phyloP scores from a whole-genome alignment of 148 eudicot species.

The Rhododendron kiyosumense region DNA sequence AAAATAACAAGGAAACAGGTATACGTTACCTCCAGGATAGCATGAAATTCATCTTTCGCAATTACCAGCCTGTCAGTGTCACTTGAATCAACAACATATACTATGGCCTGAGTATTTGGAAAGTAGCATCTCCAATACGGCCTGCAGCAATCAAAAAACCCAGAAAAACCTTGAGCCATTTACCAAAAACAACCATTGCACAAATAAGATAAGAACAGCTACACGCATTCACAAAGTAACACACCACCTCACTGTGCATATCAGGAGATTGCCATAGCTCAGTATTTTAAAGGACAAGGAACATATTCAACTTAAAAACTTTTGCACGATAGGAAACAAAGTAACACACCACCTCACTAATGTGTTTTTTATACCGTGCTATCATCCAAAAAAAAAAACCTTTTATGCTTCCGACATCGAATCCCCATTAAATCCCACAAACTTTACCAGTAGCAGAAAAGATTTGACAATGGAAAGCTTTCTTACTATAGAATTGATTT shows the following conservation, averaged over 20 bases:
- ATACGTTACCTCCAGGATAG: slow-evolving; percentile 68
- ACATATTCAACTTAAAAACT: background rate
- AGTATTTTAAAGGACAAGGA: background rate
- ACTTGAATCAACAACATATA: slow-evolving; percentile 98
- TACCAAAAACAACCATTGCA: background rate
- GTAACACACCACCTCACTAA: background rate
- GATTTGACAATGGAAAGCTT: background rate
- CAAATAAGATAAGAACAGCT: background rate
- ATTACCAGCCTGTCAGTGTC: slow-evolving; percentile 88
- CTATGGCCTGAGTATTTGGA: slow-evolving; percentile 96
- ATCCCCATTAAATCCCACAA: background rate
- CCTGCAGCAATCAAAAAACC: slow-evolving; percentile 32
- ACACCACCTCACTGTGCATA: background rate
- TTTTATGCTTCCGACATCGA: background rate
- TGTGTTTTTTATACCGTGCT: background rate
- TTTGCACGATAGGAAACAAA: background rate
- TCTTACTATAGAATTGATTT: background rate
- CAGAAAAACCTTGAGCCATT: background rate
- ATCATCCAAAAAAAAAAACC: background rate
- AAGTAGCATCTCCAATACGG: slow-evolving; percentile 99
- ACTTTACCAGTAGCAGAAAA: background rate
- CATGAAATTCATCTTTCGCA: slow-evolving; percentile 97
- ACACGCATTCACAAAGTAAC: background rate
- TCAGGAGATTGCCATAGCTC: background rate
- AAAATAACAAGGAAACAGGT: background rate